Percentiles rank a stretch among this genome's conserved stretches.
Conservation (phyloP, 176 grass and related monocot genomes). For the Zea luxurians region DNA sequence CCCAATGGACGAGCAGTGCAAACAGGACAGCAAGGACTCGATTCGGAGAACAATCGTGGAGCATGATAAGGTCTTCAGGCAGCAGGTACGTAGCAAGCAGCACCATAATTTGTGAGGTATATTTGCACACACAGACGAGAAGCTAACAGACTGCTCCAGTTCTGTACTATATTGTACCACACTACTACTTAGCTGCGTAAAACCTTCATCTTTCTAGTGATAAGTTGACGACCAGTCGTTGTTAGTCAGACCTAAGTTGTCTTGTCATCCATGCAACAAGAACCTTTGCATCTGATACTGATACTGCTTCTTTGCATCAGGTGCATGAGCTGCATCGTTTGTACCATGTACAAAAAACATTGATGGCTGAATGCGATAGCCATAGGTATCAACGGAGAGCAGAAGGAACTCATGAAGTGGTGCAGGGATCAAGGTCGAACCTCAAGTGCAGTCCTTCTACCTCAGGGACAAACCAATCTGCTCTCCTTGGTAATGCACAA, state of each 20-base stretch:
- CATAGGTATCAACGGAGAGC: constrained; percentile 44
- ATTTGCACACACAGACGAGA: constrained; percentile 25
- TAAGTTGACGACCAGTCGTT: constrained; percentile 24
- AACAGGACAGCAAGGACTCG: constrained; percentile 47
- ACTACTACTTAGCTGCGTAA: constrained; percentile 17
- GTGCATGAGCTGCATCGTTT: constrained; percentile 73
- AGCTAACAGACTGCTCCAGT: background rate
- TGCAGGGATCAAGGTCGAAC: constrained; percentile 35
- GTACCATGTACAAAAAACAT: constrained; percentile 68
- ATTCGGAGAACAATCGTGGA: constrained; percentile 71
- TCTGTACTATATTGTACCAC: constrained; percentile 20
- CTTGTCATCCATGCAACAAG: background rate
- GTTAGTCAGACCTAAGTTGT: constrained; percentile 4
- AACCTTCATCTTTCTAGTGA: constrained; percentile 10
- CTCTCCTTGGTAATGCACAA: constrained; percentile 30
- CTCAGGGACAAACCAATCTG: constrained; percentile 54
- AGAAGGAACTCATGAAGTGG: constrained; percentile 46
- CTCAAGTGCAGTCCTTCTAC: constrained; percentile 47
- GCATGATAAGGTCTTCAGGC: constrained; percentile 76
- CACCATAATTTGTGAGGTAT: background rate
- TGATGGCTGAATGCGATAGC: constrained; percentile 55
- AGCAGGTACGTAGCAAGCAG: constrained; percentile 52
- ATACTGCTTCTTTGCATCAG: constrained; percentile 46
- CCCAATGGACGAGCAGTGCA: constrained; percentile 56
- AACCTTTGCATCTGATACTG: constrained; percentile 22